phyloP scores from a whole-genome alignment of 768 basidiomycete species.

The Leucosporidium scottii region DNA sequence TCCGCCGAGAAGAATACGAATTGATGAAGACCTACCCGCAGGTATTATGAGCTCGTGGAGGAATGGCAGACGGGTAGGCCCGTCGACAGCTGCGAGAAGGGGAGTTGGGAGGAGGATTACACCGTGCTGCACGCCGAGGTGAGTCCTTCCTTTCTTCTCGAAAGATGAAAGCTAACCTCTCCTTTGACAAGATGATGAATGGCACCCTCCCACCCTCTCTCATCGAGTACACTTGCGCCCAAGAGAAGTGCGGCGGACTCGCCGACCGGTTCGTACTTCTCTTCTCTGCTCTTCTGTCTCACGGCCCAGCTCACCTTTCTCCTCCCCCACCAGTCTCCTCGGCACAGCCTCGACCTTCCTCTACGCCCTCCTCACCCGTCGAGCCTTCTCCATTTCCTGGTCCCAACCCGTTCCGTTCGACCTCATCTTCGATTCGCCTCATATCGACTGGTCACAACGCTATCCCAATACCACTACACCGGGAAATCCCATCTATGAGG shows the following conservation, averaged over 20 bases:
- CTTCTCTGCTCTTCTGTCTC: background rate
- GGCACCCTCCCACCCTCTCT: constrained; percentile 3
- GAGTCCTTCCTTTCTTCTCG: background rate
- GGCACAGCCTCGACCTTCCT: constrained; percentile 15
- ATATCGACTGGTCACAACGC: constrained; percentile 16
- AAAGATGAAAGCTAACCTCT: background rate
- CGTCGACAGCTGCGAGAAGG: constrained; percentile 15
- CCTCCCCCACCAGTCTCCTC: background rate
- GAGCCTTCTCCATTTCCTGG: constrained; percentile 23
- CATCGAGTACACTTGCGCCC: constrained; percentile 14
- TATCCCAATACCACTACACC: background rate
- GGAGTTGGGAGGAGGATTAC: constrained; percentile 24
- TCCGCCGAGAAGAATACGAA: too few relatives aligned
- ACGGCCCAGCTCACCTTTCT: background rate
- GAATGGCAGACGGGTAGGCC: constrained; percentile 22
- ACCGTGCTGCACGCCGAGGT: constrained; percentile 8
- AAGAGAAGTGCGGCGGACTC: constrained; percentile 18
- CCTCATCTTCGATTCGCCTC: constrained; percentile 26
- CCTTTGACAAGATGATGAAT: background rate
- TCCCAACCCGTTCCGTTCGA: constrained; percentile 20
- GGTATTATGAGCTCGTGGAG: constrained; percentile 18
- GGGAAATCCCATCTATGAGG: background rate
- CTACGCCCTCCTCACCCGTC: constrained; percentile 15
- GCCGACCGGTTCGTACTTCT: constrained; percentile 19
- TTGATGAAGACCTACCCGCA: background rate